Evolutionary conservation across 2,329 filamentous ascomycete genomes (phyloP).

Genomic region (Fusarium denticulatum): DNA sequence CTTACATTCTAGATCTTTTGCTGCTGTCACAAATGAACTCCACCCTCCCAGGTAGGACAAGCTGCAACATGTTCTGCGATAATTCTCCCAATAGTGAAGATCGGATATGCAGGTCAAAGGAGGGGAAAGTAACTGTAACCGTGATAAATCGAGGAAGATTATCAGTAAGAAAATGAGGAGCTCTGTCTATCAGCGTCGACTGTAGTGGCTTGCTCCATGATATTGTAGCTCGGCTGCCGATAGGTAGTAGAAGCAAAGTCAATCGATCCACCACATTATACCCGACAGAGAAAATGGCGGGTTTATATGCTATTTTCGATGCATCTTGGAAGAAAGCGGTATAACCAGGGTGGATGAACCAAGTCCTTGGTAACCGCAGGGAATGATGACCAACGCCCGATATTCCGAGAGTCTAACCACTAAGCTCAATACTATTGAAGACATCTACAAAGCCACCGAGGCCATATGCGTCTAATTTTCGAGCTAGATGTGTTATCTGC

Average conservation of each 20-base stretch:
- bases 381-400: no score
- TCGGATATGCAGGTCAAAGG: no score
- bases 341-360: background rate
- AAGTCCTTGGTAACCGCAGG: no score
- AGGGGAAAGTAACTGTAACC: no score
- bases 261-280: no score
- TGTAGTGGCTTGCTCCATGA: background rate
- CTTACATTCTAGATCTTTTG: background rate
- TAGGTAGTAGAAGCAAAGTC: background rate
- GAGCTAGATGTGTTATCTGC: background rate
- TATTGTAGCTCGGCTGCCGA: background rate
- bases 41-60: no score
- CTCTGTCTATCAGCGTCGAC: background rate
- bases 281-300: no score
- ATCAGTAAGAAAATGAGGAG: no score
- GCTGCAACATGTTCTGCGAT: no score
- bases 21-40: background rate
- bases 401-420: no score
- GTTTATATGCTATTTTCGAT: background rate
- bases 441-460: background rate
- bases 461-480: fast-evolving
- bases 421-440: background rate
- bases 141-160: no score
- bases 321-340: background rate
- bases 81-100: no score